Base-by-base conservation (phyloP, 2,329 filamentous ascomycete species). In the Cryphonectria radicalis region DNA sequence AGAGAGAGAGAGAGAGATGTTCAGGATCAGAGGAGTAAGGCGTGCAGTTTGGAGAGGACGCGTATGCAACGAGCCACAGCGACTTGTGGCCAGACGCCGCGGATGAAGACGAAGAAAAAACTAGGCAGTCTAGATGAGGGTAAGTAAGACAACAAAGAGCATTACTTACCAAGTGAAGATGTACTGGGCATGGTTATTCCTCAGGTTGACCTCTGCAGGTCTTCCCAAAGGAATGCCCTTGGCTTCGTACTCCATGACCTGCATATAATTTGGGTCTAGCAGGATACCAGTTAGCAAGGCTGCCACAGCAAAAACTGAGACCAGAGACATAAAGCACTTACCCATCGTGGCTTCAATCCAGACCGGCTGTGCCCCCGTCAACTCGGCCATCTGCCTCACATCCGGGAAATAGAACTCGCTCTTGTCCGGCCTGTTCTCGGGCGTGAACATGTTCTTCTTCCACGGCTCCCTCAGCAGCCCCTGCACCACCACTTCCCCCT, bases 391-490 rank as follows among this genome's bases (percentile, higher is more conserved):
- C 85, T 98, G 90, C 77, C 87, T 82, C 35, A 99, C 93, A 81
- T 97, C 95, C 0, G 96, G 95, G 78, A 99, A 99, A 82, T 97
- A 97, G 80, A 97, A 99, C 81, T 94, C 91, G 72, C 91, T 89
- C 78, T 90, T 90, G 76, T 95, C 91, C 0, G 95, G 95, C 76
- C 89, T 86, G 77, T 99, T 99, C 0, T 92, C 90, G 0, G 96
- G 96, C 70, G 96, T 99, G 80, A 99, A 99, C 88, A 95, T 92
- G 80, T 99, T 99, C 87, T 95, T 97, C 87, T 97, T 96, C 89
- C 93, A 97, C 11, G 95, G 95, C 83, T 96, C 90, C 72, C 96
- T 84, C 79, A 99, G 80, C 79, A 99, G 78, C 0, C 96, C 96
- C 82, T 97, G 91, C 2, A 99, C 90, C 0, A 87, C 88, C 13